Percentiles rank a stretch among this genome's conserved stretches.
These are phyloP conservation scores for Dothideomycetes sp. DNA, from an alignment of 2,329 filamentous ascomycete species.

Conservation along the genomic window DNA sequence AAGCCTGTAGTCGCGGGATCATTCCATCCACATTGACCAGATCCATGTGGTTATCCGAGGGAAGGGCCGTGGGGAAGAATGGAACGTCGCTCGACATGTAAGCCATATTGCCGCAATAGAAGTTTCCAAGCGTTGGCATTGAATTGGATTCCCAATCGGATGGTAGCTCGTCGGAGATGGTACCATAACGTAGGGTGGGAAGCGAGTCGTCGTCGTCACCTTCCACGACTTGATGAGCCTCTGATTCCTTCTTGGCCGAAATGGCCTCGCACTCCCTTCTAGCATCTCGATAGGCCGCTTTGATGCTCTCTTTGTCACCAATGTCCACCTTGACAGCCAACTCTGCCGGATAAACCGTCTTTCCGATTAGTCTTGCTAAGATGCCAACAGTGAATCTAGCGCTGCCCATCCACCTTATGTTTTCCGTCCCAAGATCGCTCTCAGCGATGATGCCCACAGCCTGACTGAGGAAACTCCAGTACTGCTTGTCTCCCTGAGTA, in stretches of 20 bases:
- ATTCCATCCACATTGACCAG: conserved; percentile 72
- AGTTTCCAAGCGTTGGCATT: conserved; percentile 74
- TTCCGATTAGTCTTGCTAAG: conserved; percentile 63
- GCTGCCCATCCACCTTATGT: conserved; percentile 86
- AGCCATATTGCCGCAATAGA: conserved; percentile 91
- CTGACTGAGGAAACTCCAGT: conserved; percentile 84
- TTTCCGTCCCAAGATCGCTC: conserved; percentile 78
- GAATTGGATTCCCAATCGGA: conserved; percentile 65
- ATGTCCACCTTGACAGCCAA: conserved; percentile 77
- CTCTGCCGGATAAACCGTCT: conserved; percentile 80
- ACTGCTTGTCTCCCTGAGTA: conserved; percentile 67
- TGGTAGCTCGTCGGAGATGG: conserved; percentile 66
- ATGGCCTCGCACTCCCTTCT: conserved; percentile 21
- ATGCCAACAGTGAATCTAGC: conserved; percentile 80
- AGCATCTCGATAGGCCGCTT: conserved; percentile 54
- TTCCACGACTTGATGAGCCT: conserved; percentile 19
- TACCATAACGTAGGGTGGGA: conserved; percentile 69
- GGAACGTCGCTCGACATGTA: conserved; percentile 81
- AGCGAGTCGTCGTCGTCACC: conserved; percentile 34
- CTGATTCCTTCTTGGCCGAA: conserved; percentile 17
- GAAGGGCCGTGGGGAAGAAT: conserved; percentile 77
- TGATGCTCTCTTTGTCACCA: conserved; percentile 64
- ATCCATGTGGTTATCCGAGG: conserved; percentile 79
- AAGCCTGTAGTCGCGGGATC: conserved; percentile 54
- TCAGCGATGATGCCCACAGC: conserved; percentile 85